Base-by-base conservation (phyloP, 768 basidiomycete genomes). In the Termitomyces sp. region DNA sequence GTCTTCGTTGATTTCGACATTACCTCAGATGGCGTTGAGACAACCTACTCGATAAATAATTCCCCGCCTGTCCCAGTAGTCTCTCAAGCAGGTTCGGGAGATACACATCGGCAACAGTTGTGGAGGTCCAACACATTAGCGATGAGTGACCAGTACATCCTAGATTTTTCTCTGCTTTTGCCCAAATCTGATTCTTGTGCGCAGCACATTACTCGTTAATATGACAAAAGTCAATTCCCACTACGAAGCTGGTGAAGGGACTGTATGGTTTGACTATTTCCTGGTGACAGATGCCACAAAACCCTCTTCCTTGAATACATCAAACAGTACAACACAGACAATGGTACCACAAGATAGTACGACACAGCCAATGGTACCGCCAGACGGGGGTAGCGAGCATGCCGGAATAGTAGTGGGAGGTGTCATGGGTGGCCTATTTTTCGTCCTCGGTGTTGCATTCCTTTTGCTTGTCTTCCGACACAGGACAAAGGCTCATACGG, bases 231-330 rank as follows among this genome's bases (percentile, higher is more conserved):
- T 73, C 0, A 74, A 74, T 47, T 39, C 25, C 27, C 51, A 60
- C 10, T 8, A 23, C 7, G 60, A 62, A 34, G 61, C 67, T 1
- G 62, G 62, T 4, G 75, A 76, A 60, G 75, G 74, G 0, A 75
- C 75, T 0, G 64, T 76, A 21, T 75, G 75, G 75, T 75, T 75
- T 56, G 75, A 76, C 46, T 75, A 72, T 56, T 76, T 76, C 54
- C 54, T 64, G 12, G 68, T 70, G 2, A 63, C 56, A 7, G 65
- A 69, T 52, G 64, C 68, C 5, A 65, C 64, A 28, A 63, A 64
- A 35, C 37, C 61, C 21, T 54, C 61, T 19, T 56, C 63, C 9
- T 21, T 52, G 28, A 32, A 57, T 17, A 23, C 47, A 19, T 52
- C 64, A 5, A n/a, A 54, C n/a, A 9, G 3, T 21, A n/a, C 52